Percentiles rank a stretch among this genome's conserved stretches.
phyloP scores from a whole-genome alignment of 345 rosid genomes.

The Clausena lansium region DNA sequence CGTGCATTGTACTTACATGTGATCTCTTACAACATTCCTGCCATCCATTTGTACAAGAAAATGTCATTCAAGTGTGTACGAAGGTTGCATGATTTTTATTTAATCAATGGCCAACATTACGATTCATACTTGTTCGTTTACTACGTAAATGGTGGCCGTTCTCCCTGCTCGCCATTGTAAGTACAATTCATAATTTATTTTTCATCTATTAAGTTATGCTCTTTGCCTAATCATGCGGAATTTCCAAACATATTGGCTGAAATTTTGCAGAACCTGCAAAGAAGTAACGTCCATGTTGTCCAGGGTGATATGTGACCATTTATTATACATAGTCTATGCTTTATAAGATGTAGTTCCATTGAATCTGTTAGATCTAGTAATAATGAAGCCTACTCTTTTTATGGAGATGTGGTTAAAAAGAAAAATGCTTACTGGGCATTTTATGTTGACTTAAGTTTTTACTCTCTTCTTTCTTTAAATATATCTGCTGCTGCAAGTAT shows the following conservation, averaged over 20 bases:
- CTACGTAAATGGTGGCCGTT: conserved; percentile 77
- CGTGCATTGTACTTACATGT: conserved; percentile 94
- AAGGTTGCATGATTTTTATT: conserved; percentile 68
- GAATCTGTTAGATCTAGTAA: not conserved
- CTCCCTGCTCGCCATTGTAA: conserved; percentile 91
- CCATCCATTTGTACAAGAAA: conserved; percentile 80
- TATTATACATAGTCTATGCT: not conserved
- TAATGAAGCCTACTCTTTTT: not conserved
- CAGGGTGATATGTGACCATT: not conserved
- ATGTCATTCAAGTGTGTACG: conserved; percentile 83
- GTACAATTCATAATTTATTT: conserved; percentile 26
- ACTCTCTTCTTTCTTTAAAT: not conserved
- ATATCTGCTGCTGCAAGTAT: not conserved
- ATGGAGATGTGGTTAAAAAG: not conserved
- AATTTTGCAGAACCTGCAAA: not conserved
- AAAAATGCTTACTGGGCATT: not conserved
- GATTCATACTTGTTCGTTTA: conserved; percentile 84
- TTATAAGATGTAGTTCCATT: not conserved
- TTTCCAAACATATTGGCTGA: not conserved
- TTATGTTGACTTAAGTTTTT: not conserved
- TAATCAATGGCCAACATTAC: conserved; percentile 73
- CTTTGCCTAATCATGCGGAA: not conserved
- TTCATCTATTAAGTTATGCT: conserved; percentile 12
- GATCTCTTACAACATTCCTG: conserved; percentile 83
- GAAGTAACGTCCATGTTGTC: not conserved